Base-by-base conservation (phyloP, 1,284 basidiomycete genomes). In the Apiotrichum gamsii region DNA sequence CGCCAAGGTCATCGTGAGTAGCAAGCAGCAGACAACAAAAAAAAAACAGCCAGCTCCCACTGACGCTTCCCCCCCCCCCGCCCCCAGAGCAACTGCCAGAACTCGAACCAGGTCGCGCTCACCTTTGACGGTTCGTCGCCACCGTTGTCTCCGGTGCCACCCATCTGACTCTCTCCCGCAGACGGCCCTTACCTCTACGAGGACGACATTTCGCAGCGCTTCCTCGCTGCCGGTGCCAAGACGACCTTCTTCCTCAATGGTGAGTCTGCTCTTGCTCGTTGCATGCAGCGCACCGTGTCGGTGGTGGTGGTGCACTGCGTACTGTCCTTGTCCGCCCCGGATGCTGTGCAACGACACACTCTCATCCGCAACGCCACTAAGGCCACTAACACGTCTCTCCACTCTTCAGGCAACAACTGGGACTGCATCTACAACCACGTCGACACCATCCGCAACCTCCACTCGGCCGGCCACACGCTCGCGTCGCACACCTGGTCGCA, bases 401-500 rank as follows among this genome's bases (percentile, higher is more conserved):
- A 28, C 25, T 11, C 8, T 28, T 28, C 16, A 52, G 56, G 58
- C 19, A 54, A 59, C 56, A 62, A 67, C 55, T 60, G 72, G 40
- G 76, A 57, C n/a, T 80, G 80, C 63, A 81, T 82, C 56, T 81
- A 80, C 65, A 36, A 53, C 48, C 43, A 44, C 39, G 48, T 36
- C 39, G 45, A 56, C 39, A 20, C 18, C 23, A 30, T 56, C 32
- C 43, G 36, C 28, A 13, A 21, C 5, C 45, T 52, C 35, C 48
- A 45, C 44, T 24, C 28, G 34, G 3, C 23, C n/a, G 54, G 54
- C 47, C 79, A 80, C 61, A 77, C 78, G 40, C 58, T 82, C 32
- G 79, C 71, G 5, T 78, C 76, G 20, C 80, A 81, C 57, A 78
- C 78, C 24, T 82, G 80, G 80, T 65, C 68, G 6, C 80, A 81